Base-by-base conservation (phyloP, 2,329 filamentous ascomycete genomes). In the Hypoxylon sp. region DNA sequence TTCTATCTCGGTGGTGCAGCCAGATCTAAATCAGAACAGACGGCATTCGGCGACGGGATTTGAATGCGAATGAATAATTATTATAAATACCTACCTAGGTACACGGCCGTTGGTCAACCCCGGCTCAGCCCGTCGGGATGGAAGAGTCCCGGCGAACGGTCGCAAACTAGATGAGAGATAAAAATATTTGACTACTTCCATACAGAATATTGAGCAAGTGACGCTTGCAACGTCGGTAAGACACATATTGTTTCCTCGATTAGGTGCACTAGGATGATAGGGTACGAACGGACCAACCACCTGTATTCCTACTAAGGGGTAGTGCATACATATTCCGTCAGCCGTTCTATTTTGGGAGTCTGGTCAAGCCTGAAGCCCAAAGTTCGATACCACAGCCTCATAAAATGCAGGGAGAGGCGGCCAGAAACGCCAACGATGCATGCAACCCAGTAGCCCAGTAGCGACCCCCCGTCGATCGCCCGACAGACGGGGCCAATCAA, bases 1-100 rank as follows among this genome's bases (percentile, higher is more conserved):
- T 89, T 24, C 79, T 92, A 82, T 84, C 84, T 33, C 89, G 87
- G 74, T 96, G 92, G 92, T 96, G 92, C 80, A 85, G 83, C 75
- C 91, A 93, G 80, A 89, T 94, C 65, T 89, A 70, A 67, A 24
- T 68, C 48, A 28, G 20, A 51, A 24, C 48, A 54, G 52, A 58
- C 40, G 44, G 16, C 16, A 46, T 46, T 22, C 49, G 32, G 30
- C 33, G 22, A 14, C 46, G 54, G 50, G 45, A 30, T 50, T 49
- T 58, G 48, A 38, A 61, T 46, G 53, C 22, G 26, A 18, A 59
- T 58, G 33, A 48, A 64, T 61, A 52, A 56, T 64, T 64, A 58
- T 18, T 40, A 38, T 26, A 36, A 32, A 46, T 46, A n/a, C n/a
- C n/a, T n/a, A n/a, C n/a, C n/a, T n/a, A n/a, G n/a, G n/a, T n/a